phyloP scores from a whole-genome alignment of 768 basidiomycete genomes.

The Exidia glandulosa region DNA sequence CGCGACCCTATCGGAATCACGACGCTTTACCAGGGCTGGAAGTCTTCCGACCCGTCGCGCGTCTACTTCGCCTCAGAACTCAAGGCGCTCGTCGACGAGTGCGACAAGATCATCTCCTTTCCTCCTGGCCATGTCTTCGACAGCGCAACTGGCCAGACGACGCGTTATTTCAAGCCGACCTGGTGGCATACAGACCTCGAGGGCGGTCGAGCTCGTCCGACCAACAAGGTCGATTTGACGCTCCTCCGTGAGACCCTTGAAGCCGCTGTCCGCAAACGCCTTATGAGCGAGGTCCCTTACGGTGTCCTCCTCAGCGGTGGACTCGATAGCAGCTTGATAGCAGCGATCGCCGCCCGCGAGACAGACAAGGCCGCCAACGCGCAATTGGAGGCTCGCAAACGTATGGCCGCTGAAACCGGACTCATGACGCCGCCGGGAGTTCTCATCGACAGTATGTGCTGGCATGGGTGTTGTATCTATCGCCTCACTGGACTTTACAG shows the following conservation, averaged over 20 bases:
- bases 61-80: conserved; percentile 94
- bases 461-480: conserved; percentile 2
- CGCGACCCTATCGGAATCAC: conserved; percentile 97
- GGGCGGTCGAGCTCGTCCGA: conserved; percentile 45
- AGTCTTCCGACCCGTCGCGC: conserved; percentile 66
- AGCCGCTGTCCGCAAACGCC: conserved; percentile 81
- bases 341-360: conserved; percentile 87
- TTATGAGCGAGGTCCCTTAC: conserved; percentile 98
- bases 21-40: conserved; percentile 97
- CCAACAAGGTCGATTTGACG: conserved; percentile 49
- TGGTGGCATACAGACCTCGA: conserved; percentile 86
- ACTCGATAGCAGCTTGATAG: conserved; percentile 91
- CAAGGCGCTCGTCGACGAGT: conserved; percentile 82
- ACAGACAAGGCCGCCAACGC: conserved; percentile 82
- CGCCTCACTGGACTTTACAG: conserved; percentile 23
- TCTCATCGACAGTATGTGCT: conserved; percentile 1
- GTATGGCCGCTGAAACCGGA: conserved; percentile 14
- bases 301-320: conserved; percentile 94
- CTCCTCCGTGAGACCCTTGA: conserved; percentile 74
- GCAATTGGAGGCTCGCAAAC: conserved; percentile 61
- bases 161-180: conserved; percentile 74
- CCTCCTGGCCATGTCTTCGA: conserved; percentile 97
- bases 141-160: conserved; percentile 64
- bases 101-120: conserved; percentile 90
- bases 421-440: neutral